Conservation (phyloP, 768 basidiomycete genomes). For the Phlebiopsis flavidoalba region DNA sequence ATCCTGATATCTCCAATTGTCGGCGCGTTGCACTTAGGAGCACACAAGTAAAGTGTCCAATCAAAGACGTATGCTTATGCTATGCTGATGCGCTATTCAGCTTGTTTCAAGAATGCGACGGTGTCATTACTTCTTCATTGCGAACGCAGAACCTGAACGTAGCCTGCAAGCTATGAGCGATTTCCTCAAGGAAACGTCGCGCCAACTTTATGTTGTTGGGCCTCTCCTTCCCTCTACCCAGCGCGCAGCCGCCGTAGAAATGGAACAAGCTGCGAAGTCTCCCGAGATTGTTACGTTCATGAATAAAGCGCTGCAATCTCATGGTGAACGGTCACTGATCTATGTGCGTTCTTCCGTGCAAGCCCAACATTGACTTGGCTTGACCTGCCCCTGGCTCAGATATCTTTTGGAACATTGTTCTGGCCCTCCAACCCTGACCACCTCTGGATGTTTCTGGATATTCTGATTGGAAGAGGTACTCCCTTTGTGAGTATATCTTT, state of each 20-base stretch:
- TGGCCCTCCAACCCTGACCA: slow-evolving; percentile 17
- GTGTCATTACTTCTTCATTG: slow-evolving; percentile 11
- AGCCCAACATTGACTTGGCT: background rate
- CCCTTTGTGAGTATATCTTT: slow-evolving; percentile 18
- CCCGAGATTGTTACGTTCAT: slow-evolving; percentile 13
- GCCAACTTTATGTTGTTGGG: slow-evolving; percentile 11
- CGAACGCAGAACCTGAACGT: slow-evolving; percentile 10
- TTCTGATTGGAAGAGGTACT: slow-evolving; percentile 16
- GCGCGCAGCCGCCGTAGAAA: background rate
- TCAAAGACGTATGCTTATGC: background rate
- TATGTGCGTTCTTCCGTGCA: slow-evolving; percentile 12
- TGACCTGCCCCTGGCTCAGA: slow-evolving; percentile 4
- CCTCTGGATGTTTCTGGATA: slow-evolving; percentile 17
- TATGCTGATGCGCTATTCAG: background rate
- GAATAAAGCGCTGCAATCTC: slow-evolving; percentile 6
- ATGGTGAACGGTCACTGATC: slow-evolving; percentile 15
- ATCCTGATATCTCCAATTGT: background rate
- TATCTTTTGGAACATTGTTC: slow-evolving; percentile 20
- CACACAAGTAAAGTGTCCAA: background rate
- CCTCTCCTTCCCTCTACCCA: slow-evolving; percentile 11
- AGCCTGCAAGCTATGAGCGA: slow-evolving; percentile 3
- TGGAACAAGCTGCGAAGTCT: slow-evolving; percentile 5
- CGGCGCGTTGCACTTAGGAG: background rate
- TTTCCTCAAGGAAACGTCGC: slow-evolving; percentile 9
- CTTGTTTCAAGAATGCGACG: slow-evolving; percentile 11